Conservation (phyloP, 2,329 filamentous ascomycete genomes). For the Aureobasidium sp. region DNA sequence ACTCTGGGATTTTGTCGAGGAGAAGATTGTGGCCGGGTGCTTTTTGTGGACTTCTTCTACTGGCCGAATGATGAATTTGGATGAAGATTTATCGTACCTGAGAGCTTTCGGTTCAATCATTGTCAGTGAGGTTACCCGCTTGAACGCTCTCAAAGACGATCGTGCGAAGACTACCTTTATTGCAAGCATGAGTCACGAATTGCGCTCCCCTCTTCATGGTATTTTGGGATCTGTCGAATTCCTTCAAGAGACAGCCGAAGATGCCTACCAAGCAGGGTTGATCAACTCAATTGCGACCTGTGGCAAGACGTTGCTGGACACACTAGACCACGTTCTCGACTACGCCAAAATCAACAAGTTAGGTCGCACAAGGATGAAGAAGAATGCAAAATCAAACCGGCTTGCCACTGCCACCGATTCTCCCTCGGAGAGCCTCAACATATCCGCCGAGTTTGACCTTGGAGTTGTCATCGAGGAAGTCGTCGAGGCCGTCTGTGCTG, state of each 20-base stretch:
- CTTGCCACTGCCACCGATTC: conserved; percentile 7
- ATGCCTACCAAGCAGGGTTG: conserved; percentile 31
- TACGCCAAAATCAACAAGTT: conserved; percentile 40
- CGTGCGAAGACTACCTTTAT: conserved; percentile 46
- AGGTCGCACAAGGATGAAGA: conserved; percentile 21
- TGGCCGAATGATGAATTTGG: conserved; percentile 30
- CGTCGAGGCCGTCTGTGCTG: conserved; percentile 23
- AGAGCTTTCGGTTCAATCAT: conserved; percentile 36
- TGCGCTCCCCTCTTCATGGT: conserved; percentile 41
- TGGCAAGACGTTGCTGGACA: conserved; percentile 43
- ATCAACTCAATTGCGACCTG: conserved; percentile 44
- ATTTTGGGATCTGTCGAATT: conserved; percentile 44
- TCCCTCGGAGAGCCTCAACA: conserved; percentile 13
- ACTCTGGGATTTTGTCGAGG: conserved; percentile 43
- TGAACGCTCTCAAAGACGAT: conserved; percentile 35
- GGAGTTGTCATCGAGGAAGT: conserved; percentile 15
- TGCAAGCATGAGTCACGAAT: conserved; percentile 45
- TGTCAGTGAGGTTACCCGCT: conserved; percentile 33
- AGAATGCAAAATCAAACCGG: conserved; percentile 15
- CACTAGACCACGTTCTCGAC: conserved; percentile 36
- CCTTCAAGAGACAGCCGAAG: conserved; percentile 33
- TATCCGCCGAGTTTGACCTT: conserved; percentile 14
- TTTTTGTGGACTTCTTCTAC: conserved; percentile 37
- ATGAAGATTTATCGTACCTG: conserved; percentile 32
- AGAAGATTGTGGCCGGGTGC: conserved; percentile 30